Conservation (phyloP, 2,329 filamentous ascomycete species). For the Colletotrichum sp. region DNA sequence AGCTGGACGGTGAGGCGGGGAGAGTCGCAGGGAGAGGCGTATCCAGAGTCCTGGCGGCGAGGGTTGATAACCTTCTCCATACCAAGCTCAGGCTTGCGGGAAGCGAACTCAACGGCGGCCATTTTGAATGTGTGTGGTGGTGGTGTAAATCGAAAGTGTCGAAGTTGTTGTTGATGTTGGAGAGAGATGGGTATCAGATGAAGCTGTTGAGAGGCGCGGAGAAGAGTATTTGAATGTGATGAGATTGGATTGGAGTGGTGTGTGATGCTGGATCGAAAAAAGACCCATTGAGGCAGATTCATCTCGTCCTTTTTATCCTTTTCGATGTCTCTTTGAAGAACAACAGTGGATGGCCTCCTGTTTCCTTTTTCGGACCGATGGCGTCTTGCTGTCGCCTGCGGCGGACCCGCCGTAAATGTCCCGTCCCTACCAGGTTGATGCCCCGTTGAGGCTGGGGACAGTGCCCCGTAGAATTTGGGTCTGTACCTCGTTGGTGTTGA, state of each 20-base stretch:
- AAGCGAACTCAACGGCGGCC: constrained; percentile 16
- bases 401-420: constrained; percentile 19
- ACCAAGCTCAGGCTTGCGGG: constrained; percentile 19
- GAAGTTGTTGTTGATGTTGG: not conserved
- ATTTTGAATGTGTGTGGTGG: not conserved
- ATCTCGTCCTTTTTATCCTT: constrained; percentile 19
- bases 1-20: constrained; percentile 32
- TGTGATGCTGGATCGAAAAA: not conserved
- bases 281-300: not conserved
- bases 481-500: constrained; percentile 1
- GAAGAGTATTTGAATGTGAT: not conserved
- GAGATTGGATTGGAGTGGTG: not conserved
- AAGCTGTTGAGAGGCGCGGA: not conserved
- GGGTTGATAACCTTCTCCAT: constrained; percentile 20
- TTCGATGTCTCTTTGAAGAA: not conserved
- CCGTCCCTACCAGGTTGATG: constrained; percentile 7
- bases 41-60: constrained; percentile 19
- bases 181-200: not conserved
- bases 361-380: constrained; percentile 20
- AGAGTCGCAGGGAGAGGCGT: constrained; percentile 20
- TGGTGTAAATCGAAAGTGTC: not conserved
- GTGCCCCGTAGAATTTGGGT: not conserved
- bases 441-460: constrained; percentile 2
- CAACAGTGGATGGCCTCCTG: not conserved
- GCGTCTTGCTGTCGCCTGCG: constrained; percentile 11